Percentiles rank a stretch among this genome's conserved stretches.
These are phyloP conservation scores for Aspergillus asperescens DNA, from an alignment of 495 filamentous ascomycete genomes.

Conservation along the genomic window DNA sequence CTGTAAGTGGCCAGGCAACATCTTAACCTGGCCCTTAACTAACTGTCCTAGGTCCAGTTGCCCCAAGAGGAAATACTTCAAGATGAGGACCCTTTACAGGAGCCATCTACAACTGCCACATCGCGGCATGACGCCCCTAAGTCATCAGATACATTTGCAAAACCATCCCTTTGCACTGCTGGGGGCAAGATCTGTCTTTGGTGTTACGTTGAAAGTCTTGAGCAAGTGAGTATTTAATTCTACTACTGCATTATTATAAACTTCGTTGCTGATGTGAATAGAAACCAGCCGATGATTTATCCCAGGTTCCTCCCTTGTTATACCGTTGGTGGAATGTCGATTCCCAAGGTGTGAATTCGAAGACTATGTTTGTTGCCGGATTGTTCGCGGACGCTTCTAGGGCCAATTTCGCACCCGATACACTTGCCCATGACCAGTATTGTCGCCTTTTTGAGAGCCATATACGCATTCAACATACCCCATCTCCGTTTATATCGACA, in stretches of 20 bases:
- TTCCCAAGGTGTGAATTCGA: constrained; percentile 31
- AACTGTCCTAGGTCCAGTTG: background rate
- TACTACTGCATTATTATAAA: background rate
- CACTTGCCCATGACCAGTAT: constrained; percentile 18
- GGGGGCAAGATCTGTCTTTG: constrained; percentile 24
- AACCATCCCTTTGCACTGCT: background rate
- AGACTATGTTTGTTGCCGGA: constrained; percentile 18
- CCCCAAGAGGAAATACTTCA: background rate
- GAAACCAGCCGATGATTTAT: background rate
- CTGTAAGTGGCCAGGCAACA: background rate
- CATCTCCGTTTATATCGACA: constrained; percentile 34
- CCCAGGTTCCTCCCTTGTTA: constrained; percentile 24
- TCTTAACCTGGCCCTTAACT: background rate
- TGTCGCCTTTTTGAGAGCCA: constrained; percentile 22
- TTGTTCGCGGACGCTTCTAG: constrained; percentile 17
- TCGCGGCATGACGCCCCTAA: background rate
- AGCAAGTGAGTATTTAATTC: background rate
- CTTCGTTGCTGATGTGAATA: background rate
- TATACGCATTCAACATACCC: constrained; percentile 13
- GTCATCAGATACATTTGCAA: background rate
- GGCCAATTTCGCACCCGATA: constrained; percentile 12
- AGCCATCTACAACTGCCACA: background rate
- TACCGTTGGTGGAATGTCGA: constrained; percentile 35
- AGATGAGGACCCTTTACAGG: background rate
- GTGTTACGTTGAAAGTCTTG: constrained; percentile 14